Conservation (phyloP, 2,329 filamentous ascomycete species). For the Penicillium decumbens region DNA sequence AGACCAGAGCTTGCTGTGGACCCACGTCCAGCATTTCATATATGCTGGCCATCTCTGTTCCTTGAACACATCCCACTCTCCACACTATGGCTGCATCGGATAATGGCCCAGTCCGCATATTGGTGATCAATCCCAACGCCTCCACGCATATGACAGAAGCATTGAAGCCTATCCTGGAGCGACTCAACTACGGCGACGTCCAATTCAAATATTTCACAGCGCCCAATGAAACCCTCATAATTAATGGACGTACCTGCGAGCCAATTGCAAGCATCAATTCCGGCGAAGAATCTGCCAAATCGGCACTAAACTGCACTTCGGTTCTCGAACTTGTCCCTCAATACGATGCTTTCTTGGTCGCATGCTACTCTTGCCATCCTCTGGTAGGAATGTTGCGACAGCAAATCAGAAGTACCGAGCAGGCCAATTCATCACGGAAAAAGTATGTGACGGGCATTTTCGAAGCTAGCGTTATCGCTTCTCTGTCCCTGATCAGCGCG, state of each 20-base stretch:
- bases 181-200: slow-evolving; percentile 35
- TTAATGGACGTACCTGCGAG: slow-evolving; percentile 29
- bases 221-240: slow-evolving; percentile 27
- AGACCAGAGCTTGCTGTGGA: not conserved
- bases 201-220: slow-evolving; percentile 41
- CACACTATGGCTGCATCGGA: slow-evolving; percentile 16
- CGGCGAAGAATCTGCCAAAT: slow-evolving; percentile 61
- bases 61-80: not conserved
- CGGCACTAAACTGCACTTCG: slow-evolving; percentile 58
- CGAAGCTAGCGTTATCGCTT: slow-evolving; percentile 69
- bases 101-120: slow-evolving; percentile 26
- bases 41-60: not conserved
- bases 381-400: slow-evolving; percentile 60
- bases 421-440: slow-evolving; percentile 19
- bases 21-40: not conserved
- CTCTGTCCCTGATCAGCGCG: slow-evolving; percentile 53
- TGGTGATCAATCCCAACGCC: slow-evolving; percentile 47
- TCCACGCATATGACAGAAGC: slow-evolving; percentile 44
- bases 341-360: slow-evolving; percentile 74
- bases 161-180: slow-evolving; percentile 38
- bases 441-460: slow-evolving; percentile 76
- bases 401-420: slow-evolving; percentile 31
- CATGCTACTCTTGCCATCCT: slow-evolving; percentile 82
- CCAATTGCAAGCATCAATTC: slow-evolving; percentile 76
- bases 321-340: slow-evolving; percentile 44